Evolutionary conservation across 1,284 basidiomycete genomes (phyloP).

Genomic region (Ganoderma sp.): DNA sequence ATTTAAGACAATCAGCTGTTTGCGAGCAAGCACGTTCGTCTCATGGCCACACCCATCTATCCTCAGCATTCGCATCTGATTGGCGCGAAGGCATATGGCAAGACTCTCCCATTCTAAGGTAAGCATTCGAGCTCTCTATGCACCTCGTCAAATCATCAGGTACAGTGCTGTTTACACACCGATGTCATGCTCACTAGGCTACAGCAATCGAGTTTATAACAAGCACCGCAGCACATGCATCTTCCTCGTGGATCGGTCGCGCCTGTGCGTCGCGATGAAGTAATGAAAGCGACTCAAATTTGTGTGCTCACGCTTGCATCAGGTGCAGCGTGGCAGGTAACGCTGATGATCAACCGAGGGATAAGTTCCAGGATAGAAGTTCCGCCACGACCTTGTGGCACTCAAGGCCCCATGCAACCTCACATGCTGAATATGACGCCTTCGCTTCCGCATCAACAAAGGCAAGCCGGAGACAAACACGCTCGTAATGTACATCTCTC

Average conservation of each 20-base stretch:
- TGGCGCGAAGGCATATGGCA: constrained; percentile 2
- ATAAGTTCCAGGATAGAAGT: constrained; percentile 11
- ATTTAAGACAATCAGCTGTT: too few relatives aligned
- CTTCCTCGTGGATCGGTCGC: background rate
- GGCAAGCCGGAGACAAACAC: background rate
- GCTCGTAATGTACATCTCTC: background rate
- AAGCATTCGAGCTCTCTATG: constrained; percentile 1
- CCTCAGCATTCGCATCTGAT: background rate
- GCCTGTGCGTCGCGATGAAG: background rate
- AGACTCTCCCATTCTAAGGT: background rate
- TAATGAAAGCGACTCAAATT: background rate
- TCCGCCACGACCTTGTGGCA: constrained; percentile 4
- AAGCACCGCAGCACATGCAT: background rate
- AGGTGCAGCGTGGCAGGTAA: background rate
- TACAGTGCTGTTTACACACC: background rate
- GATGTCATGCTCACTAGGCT: background rate
- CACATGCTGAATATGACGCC: background rate
- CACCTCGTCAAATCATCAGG: constrained; percentile 12
- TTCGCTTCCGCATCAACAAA: background rate
- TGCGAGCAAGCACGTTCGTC: too few relatives aligned
- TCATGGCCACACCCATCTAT: constrained; percentile 3
- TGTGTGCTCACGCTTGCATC: background rate
- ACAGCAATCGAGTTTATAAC: background rate
- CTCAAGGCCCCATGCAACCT: background rate
- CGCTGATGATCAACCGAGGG: background rate